Evolutionary conservation across 2,329 filamentous ascomycete species (phyloP).

Genomic region (Ophiostoma fasciatum): DNA sequence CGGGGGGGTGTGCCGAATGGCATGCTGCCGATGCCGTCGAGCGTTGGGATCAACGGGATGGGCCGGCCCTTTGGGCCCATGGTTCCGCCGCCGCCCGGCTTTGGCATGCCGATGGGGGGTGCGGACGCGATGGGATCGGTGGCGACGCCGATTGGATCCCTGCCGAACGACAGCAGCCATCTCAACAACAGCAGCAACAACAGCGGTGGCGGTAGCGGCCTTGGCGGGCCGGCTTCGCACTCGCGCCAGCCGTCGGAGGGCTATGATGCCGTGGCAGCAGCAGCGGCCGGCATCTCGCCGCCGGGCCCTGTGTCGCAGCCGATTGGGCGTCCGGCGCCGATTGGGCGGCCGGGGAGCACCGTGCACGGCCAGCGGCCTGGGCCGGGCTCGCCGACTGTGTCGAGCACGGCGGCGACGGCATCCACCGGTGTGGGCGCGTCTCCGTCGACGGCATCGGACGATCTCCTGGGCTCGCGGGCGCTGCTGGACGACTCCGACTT

Average conservation of each 20-base stretch:
- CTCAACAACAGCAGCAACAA: neutral
- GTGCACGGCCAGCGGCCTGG: constrained; percentile 33
- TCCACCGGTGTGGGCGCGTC: neutral
- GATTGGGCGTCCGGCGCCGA: constrained; percentile 71
- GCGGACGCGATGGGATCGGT: constrained; percentile 18
- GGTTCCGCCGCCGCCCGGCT: constrained; percentile 41
- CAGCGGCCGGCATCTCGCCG: constrained; percentile 22
- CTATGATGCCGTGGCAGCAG: too few species aligned
- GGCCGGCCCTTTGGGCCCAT: constrained; percentile 29
- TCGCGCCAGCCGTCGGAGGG: constrained; percentile 53
- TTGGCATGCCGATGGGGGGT: constrained; percentile 26
- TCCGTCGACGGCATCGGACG: neutral
- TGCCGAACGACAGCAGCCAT: constrained; percentile 17
- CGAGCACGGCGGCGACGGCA: neutral
- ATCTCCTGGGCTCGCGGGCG: constrained; percentile 77
- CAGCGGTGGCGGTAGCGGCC: constrained; percentile 10
- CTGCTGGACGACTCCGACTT: constrained; percentile 63
- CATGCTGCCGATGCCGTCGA: constrained; percentile 41
- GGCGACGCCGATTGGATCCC: constrained; percentile 8
- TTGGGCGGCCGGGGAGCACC: constrained; percentile 70
- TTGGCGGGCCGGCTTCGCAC: constrained; percentile 39
- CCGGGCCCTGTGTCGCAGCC: constrained; percentile 45
- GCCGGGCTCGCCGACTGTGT: constrained; percentile 12
- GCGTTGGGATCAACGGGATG: constrained; percentile 28
- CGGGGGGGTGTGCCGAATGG: constrained; percentile 21